Evolutionary conservation across 441 rosid genomes (phyloP), one percentile per base, ranked within the genome.

Genomic region (Populus hybrid): DNA sequence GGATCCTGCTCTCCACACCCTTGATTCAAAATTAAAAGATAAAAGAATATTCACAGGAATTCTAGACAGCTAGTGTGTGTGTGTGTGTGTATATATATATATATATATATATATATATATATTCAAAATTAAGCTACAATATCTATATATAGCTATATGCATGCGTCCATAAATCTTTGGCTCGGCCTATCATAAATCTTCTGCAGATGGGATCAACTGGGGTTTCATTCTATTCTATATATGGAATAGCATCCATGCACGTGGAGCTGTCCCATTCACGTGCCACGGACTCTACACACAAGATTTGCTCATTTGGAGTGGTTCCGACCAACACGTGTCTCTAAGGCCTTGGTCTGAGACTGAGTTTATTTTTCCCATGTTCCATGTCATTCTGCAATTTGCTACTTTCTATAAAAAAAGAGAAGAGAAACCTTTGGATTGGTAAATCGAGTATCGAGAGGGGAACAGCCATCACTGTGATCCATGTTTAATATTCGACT

Each of bases 311-410:
- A 57, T 73, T 76, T 32, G 68, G 54, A 64, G 30, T 76, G 61
- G 54, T 73, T 69, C 80, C 84, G 88, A 86, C 88, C 85, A 86
- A 86, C 89, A 83, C 86, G 88, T 88, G 89, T 86, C 87, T 83
- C 88, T 34, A 86, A 77, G 83, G 68, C 36, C 8, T 78, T 80
- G 84, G 86, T 84, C 83, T 67, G 75, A 70, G 50, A 40, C 50
- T 40, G 16, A 40, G 46, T 40, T 10, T 40, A 1, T 10, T 40
- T 40, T 40, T 36, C 75, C 59, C n/a, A 42, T 54, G 32, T 20
- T 59, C 38, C 36, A 36, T 50, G 54, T 67, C 21, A 69, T 10
- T 5, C 11, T n/a, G 40, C 7, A 32, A 8, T 7, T 10, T 11
- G 1, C 30, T 34, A 38, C 12, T 67, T 42, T 54, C 28, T 36